phyloP scores from a whole-genome alignment of 345 rosid genomes.

The Corchorus olitorius region DNA sequence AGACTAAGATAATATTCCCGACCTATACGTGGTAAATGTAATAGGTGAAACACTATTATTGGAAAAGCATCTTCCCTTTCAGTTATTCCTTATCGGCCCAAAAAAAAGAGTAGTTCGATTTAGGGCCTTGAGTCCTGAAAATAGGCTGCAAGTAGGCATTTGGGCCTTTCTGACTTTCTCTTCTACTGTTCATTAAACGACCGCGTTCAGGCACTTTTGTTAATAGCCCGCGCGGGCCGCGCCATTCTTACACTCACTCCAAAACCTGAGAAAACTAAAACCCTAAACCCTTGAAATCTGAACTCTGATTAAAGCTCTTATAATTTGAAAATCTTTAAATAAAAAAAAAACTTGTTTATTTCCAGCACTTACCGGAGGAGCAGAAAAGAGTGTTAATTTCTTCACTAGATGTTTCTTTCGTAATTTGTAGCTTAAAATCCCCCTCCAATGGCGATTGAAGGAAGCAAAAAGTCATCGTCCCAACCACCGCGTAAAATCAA shows the following conservation, averaged over 20 bases:
- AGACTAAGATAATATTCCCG: no score
- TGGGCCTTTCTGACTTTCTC: background rate
- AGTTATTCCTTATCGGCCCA: no score
- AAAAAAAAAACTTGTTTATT: background rate
- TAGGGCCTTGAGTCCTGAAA: no score
- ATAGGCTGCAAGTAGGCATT: no score
- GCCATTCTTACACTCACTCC: background rate
- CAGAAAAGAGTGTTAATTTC: background rate
- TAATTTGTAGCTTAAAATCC: background rate
- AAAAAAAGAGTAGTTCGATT: background rate
- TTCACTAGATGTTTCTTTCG: background rate
- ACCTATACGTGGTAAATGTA: no score
- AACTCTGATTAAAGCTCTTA: background rate
- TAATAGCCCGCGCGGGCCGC: background rate
- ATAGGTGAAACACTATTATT: no score
- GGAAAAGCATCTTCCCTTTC: no score
- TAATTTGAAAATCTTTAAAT: no score
- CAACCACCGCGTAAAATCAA: constrained; percentile 62
- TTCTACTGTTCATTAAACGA: background rate
- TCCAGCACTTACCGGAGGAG: background rate
- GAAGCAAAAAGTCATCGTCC: constrained; percentile 34
- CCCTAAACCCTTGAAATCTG: background rate
- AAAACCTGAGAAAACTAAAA: background rate
- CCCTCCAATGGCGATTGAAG: constrained; percentile 40
- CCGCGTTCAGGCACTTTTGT: background rate